These are phyloP conservation scores for Knoxia roxburghii DNA, from an alignment of 257 asterid genomes.

Conservation along the genomic window DNA sequence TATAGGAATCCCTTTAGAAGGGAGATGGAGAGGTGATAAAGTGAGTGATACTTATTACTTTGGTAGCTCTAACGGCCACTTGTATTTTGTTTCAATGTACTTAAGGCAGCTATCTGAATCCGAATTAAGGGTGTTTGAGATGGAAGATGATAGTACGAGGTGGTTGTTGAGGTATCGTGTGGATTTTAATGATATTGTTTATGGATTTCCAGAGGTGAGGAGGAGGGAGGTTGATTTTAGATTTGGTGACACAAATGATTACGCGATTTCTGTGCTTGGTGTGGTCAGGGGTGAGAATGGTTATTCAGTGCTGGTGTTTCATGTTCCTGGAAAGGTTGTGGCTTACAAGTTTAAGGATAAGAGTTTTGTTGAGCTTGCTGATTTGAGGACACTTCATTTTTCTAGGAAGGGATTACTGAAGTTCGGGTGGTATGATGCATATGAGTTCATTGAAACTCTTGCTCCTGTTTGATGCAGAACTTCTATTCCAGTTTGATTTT, in stretches of 20 bases:
- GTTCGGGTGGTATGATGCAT: slow-evolving; percentile 3
- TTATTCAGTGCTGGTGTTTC: slow-evolving; percentile 14
- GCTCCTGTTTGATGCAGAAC: slow-evolving; percentile 17
- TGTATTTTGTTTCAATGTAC: slow-evolving; percentile 13
- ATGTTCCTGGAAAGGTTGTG: slow-evolving; percentile 18
- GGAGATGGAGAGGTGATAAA: neutral
- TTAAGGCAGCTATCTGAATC: neutral
- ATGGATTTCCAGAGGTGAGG: neutral
- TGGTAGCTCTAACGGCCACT: slow-evolving; percentile 14
- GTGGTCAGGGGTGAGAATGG: slow-evolving; percentile 18
- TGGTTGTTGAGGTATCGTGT: slow-evolving; percentile 8
- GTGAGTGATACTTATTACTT: neutral
- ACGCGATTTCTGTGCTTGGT: slow-evolving; percentile 7
- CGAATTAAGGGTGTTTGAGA: slow-evolving; percentile 10
- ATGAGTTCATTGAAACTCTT: slow-evolving; percentile 18
- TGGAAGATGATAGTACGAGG: slow-evolving; percentile 9
- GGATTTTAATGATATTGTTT: slow-evolving; percentile 3
- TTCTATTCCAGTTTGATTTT: slow-evolving; percentile 20
- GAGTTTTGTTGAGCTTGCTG: slow-evolving; percentile 9
- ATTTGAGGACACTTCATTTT: neutral
- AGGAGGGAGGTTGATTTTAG: neutral
- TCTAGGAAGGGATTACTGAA: slow-evolving; percentile 2
- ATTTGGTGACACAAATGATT: neutral
- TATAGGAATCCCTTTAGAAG: neutral
- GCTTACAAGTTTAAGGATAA: slow-evolving; percentile 9